Evolutionary conservation across 139 green algal species (phyloP), one percentile per base, ranked within the genome.

Genomic region (Haematococcus lacustris): DNA sequence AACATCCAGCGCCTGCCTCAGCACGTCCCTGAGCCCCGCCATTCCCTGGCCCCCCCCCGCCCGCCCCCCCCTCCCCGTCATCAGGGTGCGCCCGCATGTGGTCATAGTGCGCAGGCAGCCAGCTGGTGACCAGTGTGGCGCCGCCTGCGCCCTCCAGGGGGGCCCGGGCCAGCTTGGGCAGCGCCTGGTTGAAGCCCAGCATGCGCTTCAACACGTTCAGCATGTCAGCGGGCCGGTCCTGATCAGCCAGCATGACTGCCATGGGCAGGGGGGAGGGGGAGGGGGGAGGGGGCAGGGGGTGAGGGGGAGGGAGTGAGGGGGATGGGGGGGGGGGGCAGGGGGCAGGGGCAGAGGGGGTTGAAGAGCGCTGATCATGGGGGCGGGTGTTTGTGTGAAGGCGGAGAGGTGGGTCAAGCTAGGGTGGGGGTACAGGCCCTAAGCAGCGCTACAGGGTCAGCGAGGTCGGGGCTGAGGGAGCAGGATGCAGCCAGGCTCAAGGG

Each of bases 141-240:
- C 64, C 64, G 37, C 37, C 37, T 17, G 64, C 51, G 37, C 28
- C 64, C 25, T 51, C 37, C 38, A 71, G 40, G 23, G 67, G 43
- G 32, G 7, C 23, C 7, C 43, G 13, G 43, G 67, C 43, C 32
- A 43, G 32, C 1, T 38, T 38, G 30, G 67, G 67, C 67, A 72
- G 41, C n/a, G 5, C 43, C 30, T 72, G 67, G 43, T 72, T 72
- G n/a, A 61, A 60, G 7, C 32, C 26, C 25, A 61, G 47, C 40
- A 72, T 25, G 32, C 43, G 43, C 67, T 72, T 72, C 43, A 72
- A 43, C 43, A 78, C 33, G 73, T 78, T 78, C 26, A 78, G 73
- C 35, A 78, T 25, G 65, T 78, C 73, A 5, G 60, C 66, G 30
- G 73, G 73, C 1, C 73, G 65, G 66, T 78, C 73, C 13, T 70